phyloP scores from a whole-genome alignment of 371 early-diverging fungal species.

The Lichtheimia ornata region DNA sequence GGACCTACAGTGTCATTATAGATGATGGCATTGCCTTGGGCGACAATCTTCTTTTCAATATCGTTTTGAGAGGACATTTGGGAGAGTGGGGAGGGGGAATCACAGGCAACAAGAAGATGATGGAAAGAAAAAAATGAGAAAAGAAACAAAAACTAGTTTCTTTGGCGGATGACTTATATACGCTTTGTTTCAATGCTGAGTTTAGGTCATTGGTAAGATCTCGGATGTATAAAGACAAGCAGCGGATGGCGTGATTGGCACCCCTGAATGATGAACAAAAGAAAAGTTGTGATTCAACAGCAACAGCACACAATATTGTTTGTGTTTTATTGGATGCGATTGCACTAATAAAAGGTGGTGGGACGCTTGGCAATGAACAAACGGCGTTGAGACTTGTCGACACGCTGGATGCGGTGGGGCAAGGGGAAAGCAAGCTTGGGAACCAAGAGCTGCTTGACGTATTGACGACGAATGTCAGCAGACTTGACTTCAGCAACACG shows the following conservation, averaged over 20 bases:
- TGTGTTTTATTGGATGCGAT: constrained; percentile 3
- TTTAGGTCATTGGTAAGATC: constrained; percentile 7
- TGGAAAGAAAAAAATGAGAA: neutral
- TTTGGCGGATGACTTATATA: neutral
- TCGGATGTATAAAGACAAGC: constrained; percentile 2
- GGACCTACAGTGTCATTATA: constrained; percentile 29
- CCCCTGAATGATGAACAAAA: neutral
- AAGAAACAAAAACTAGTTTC: neutral
- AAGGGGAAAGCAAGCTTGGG: constrained; percentile 96
- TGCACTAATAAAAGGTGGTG: constrained; percentile 78
- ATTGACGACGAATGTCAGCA: constrained; percentile 93
- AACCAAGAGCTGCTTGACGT: constrained; percentile 92
- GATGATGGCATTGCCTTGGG: constrained; percentile 21
- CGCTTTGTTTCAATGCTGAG: constrained; percentile 5
- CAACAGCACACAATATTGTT: neutral
- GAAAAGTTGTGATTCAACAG: neutral
- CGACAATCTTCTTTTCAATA: constrained; percentile 19
- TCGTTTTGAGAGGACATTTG: constrained; percentile 3
- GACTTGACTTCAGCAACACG: constrained; percentile 91
- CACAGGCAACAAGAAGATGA: neutral
- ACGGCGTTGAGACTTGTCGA: constrained; percentile 68
- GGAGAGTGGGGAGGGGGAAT: neutral
- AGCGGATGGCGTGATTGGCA: constrained; percentile 7
- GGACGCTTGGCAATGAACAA: constrained; percentile 92
- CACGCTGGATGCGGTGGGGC: constrained; percentile 92